These are phyloP conservation scores for Bonia amplexicaulis DNA, from an alignment of 176 grass and related monocot genomes.

Conservation along the genomic window DNA sequence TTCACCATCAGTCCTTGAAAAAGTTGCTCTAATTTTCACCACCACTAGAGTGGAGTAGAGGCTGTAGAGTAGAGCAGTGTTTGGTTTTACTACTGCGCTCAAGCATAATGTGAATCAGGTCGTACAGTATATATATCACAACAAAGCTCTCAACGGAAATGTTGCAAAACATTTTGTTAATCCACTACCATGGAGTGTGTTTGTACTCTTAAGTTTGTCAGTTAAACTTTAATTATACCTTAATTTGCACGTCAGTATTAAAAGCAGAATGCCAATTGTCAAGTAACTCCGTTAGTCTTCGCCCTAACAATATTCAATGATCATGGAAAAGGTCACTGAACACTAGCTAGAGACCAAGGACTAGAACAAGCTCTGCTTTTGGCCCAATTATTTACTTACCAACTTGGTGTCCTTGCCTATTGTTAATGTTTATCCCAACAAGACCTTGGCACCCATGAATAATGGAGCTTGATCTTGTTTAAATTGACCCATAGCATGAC, in stretches of 20 bases:
- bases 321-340: slow-evolving; percentile 19
- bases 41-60: not conserved
- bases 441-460: not conserved
- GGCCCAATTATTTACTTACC: not conserved
- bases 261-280: not conserved
- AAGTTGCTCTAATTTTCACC: not conserved
- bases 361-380: not conserved
- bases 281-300: not conserved
- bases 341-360: slow-evolving; percentile 10
- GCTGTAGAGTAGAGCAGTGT: not conserved
- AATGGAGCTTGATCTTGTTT: not conserved
- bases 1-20: not conserved
- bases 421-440: not conserved
- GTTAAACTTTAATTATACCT: not conserved
- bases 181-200: not conserved
- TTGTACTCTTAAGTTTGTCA: not conserved
- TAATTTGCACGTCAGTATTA: not conserved
- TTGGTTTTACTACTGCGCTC: not conserved
- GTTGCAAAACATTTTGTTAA: not conserved
- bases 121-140: not conserved
- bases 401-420: not conserved
- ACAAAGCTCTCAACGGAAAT: not conserved
- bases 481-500: not conserved
- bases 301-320: not conserved
- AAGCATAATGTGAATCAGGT: not conserved